Percentiles rank a stretch among this genome's conserved stretches.
Conservation (phyloP, 1,284 basidiomycete genomes). For the Porogramme epimiltina region DNA sequence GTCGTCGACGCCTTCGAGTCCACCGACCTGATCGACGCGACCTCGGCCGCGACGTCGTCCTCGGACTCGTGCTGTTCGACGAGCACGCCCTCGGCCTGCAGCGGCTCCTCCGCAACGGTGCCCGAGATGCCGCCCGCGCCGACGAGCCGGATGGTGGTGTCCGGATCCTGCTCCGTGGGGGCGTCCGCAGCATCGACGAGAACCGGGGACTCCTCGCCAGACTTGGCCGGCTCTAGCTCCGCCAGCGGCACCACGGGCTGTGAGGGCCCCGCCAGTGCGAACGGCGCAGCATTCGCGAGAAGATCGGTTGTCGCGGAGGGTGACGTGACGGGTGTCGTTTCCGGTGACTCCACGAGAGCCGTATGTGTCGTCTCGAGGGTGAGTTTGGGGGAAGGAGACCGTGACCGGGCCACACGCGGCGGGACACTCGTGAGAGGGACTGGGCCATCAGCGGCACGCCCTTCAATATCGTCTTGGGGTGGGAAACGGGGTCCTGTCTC, state of each 20-base stretch:
- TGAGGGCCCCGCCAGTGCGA: neutral
- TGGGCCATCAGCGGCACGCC: neutral
- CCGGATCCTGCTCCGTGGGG: constrained; percentile 21
- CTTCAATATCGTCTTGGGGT: constrained; percentile 38
- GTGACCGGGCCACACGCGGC: constrained; percentile 15
- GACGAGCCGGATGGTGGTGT: constrained; percentile 56
- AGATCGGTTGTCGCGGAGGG: constrained; percentile 18
- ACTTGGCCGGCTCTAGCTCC: constrained; percentile 11
- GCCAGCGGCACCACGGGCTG: constrained; percentile 5
- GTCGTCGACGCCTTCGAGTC: constrained; percentile 21
- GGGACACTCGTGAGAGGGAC: constrained; percentile 17
- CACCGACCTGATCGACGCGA: constrained; percentile 29
- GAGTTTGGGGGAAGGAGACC: constrained; percentile 14
- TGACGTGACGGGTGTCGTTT: constrained; percentile 4
- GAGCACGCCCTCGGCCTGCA: constrained; percentile 24
- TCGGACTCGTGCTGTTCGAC: constrained; percentile 24
- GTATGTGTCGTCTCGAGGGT: constrained; percentile 11
- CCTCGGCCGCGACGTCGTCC: constrained; percentile 16
- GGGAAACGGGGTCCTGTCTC: constrained; percentile 46
- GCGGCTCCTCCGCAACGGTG: constrained; percentile 33
- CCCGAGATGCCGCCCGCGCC: constrained; percentile 49
- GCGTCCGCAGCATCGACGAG: constrained; percentile 23
- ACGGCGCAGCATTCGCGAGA: constrained; percentile 15
- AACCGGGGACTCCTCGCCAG: constrained; percentile 26
- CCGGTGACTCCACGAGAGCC: constrained; percentile 6